Base-by-base conservation (phyloP, 2,329 filamentous ascomycete genomes). In the Incumbomyces lentus region DNA sequence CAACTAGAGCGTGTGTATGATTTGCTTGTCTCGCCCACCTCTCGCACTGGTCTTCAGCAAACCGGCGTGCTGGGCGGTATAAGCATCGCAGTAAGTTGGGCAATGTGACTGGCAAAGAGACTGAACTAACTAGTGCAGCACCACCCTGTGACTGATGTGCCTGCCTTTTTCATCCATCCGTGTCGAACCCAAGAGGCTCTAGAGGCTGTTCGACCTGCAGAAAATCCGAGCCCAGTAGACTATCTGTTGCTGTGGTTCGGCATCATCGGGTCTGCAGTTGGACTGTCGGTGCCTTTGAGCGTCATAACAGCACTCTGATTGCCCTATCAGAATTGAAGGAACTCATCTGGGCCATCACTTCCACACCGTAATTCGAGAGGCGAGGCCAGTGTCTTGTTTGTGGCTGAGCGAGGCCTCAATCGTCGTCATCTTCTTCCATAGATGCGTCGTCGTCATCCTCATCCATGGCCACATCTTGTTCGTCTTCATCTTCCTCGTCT, bases 191-290 rank as follows among this genome's bases (percentile, higher is more conserved):
- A 84, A 47, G 83, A 90, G 54, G 84, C 85, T 44, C 84, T 96
- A 75, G 71, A 72, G 55, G 71, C 69, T 43, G 80, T 87, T 58
- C 68, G 75, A 56, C 59, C 63, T 12, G 57, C 58, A 41, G 56
- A 55, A 47, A 52, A 58, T n/a, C 53, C 70, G 37, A 65, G 57
- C 14, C 64, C 70, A 5, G 62, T 81, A 58, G 73, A 81, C 57
- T 96, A 96, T 69, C 72, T 96, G 59, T 76, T 87, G 67, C 68
- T 87, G 46, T 96, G 90, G 89, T 73, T 95, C 52, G 89, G 89
- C n/a, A 69, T 94, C 48, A 78, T 94, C 37, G 90, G 89, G 49
- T 78, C 78, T 43, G 82, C 79, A 55, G 83, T 95, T 34, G 85
- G 86, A 48, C 71, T 96, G 54, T 80, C 79, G 73, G 70, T 93